Base-by-base conservation (phyloP, 805 yeast species). In the Ogataea nitratoaversa region DNA sequence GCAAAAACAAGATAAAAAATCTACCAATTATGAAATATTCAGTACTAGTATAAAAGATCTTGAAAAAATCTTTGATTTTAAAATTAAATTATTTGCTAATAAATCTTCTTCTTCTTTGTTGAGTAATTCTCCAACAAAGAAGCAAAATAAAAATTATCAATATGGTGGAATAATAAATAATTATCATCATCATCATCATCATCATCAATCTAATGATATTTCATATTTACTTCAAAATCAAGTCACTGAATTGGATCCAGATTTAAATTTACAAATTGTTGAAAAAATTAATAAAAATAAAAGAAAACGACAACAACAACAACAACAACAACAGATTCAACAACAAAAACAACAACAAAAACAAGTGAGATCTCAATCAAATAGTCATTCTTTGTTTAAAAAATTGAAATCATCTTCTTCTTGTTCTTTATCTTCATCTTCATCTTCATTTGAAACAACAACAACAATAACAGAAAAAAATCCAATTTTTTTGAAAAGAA, bases 31-130 rank as follows among this genome's bases (percentile, higher is more conserved):
- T 34, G 54, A 44, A 13, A 34, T 44, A 4, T 52, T 52, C 31
- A 42, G 40, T 25, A 50, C 54, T 9, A 42, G 45, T 41, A 43
- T 52, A 32, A 45, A 47, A 32, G 57, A 52, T 39, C 41, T 52
- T 17, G 57, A 52, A 29, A 42, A 36, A 33, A 52, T 52, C 13
- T 52, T 52, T 43, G 47, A 52, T 34, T 52, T 52, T 39, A 50
- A 47, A 30, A 46, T 52, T n/a, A 40, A 35, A 8, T 39, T 42
- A 11, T 50, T 50, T 32, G 47, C 44, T 11, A 17, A 24, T 8
- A 35, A 28, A 19, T 19, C 32, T 11, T 11, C 23, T 7, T 18
- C 32, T 12, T 34, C 30, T 11, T 12, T 11, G 14, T 9, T 9
- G 5, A 9, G 6, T 27, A 27, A 27, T 27, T 27, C 29, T 9